Evolutionary conservation across 495 filamentous ascomycete species (phyloP), one percentile per base, ranked within the genome.

Genomic region (Recurvomyces mirabilis): DNA sequence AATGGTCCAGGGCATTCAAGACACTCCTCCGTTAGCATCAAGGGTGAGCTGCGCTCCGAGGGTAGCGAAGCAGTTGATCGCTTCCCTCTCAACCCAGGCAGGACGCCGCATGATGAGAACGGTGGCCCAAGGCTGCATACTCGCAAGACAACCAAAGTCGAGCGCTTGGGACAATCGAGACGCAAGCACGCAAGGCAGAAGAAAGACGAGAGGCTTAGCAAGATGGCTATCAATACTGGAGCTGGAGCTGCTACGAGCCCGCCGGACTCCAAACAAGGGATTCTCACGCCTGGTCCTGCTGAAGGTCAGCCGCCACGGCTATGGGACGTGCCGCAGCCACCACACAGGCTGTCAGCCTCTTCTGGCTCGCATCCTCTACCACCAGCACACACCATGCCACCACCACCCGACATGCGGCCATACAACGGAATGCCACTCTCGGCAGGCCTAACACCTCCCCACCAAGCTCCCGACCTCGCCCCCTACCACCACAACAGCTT

Each of bases 131-230:
- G 30, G 14, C 25, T 37, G n/a, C n/a, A n/a, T n/a, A n/a, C n/a
- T n/a, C n/a, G n/a, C n/a, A n/a, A 52, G 23, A 31, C 41, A 20
- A 50, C 31, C 29, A 50, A 50, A 25, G 46, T 26, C 13, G 40
- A 49, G 18, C 35, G 51, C 17, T 36, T 20, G 1, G 51, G 51
- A 13, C 11, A 46, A 22, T 37, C 51, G 7, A 40, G 51, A 11
- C 24, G 47, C 4, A 12, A 12, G 21, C 19, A 24, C 13, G 5
- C 5, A 20, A 49, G 25, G 34, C 28, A 42, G 12, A 33, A 47
- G 30, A 30, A 38, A 13, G 25, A 34, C n/a, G n/a, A n/a, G n/a
- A n/a, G n/a, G n/a, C n/a, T n/a, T n/a, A n/a, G n/a, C n/a, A n/a
- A n/a, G n/a, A n/a, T n/a, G n/a, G n/a, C n/a, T n/a, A n/a, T n/a